A percentile compares a stretch with the other conserved stretches of the same genome.
These are phyloP conservation scores for Arxiozyma slooffiae DNA, from an alignment of 1,139 yeast genomes.

Conservation along the genomic window DNA sequence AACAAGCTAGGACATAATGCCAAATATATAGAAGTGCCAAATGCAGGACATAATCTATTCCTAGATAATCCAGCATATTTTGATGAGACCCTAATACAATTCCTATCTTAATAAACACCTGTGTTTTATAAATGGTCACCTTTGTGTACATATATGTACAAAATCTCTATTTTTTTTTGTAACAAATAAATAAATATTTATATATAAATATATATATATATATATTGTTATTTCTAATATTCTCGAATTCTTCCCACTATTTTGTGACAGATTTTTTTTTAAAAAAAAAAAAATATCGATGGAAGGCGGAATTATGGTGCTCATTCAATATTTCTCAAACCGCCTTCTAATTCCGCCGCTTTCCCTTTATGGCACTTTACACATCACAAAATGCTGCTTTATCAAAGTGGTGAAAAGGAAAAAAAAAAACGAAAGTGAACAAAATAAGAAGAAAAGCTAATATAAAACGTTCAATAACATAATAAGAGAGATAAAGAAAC, in stretches of 20 bases:
- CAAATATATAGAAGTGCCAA: slow-evolving; percentile 38
- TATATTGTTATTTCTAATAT: no score
- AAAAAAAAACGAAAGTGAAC: background rate
- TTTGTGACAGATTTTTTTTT: no score
- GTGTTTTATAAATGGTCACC: background rate
- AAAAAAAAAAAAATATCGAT: no score
- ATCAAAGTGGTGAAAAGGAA: background rate
- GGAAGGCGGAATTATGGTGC: no score
- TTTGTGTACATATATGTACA: background rate
- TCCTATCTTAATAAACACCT: slow-evolving; percentile 23
- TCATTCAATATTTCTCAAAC: no score
- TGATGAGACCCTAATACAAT: slow-evolving; percentile 40
- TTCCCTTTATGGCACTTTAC: no score
- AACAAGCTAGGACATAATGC: slow-evolving; percentile 21
- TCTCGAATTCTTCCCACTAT: no score
- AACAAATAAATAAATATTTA: no score
- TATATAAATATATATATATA: no score
- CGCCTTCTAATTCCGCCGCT: no score
- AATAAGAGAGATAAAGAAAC: background rate
- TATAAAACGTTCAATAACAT: background rate
- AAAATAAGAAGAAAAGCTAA: no score
- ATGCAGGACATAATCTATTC: slow-evolving; percentile 73
- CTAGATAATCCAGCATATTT: slow-evolving; percentile 63
- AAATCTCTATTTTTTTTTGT: background rate
- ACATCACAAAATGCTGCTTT: no score